phyloP scores from a whole-genome alignment of 495 filamentous ascomycete species.

The Jackrogersella multiformis region DNA sequence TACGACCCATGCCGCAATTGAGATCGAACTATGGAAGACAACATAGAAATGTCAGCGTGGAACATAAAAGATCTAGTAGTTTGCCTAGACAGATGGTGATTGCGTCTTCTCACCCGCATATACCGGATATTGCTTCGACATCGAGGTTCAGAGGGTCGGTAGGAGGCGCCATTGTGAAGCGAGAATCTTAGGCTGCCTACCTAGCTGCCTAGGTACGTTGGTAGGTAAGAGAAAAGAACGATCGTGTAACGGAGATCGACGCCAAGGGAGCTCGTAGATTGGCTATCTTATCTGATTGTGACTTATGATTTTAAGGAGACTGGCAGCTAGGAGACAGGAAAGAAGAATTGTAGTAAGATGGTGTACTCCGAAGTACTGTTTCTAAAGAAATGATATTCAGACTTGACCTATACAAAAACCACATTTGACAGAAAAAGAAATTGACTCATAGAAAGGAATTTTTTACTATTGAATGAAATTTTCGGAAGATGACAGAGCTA shows the following conservation, averaged over 20 bases:
- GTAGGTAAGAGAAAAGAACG: slow-evolving; percentile 2
- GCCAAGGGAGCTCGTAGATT: slow-evolving; percentile 13
- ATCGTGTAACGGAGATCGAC: slow-evolving; percentile 10
- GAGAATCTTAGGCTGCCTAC: too few species aligned
- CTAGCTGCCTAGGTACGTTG: neutral
- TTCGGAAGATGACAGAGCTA: slow-evolving; percentile 22
- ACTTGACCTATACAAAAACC: slow-evolving; percentile 1
- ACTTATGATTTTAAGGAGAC: too few species aligned
- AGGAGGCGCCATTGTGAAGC: slow-evolving; percentile 76
- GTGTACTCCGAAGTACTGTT: neutral
- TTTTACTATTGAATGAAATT: neutral
- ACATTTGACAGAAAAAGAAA: neutral
- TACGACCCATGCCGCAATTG: slow-evolving; percentile 96
- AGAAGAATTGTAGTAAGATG: neutral
- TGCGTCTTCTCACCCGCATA: slow-evolving; percentile 71
- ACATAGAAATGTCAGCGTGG: neutral
- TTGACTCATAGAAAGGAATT: slow-evolving; percentile 32
- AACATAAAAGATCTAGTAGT: neutral
- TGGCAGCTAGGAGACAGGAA: too few species aligned
- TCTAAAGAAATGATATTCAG: neutral
- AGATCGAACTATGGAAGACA: slow-evolving; percentile 73
- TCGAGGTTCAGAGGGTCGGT: slow-evolving; percentile 73
- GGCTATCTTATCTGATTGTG: neutral
- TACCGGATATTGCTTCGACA: slow-evolving; percentile 87
- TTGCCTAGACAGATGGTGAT: neutral